Percentiles rank a stretch among this genome's conserved stretches.
phyloP scores from a whole-genome alignment of 768 basidiomycete species.

The Mycena crocata region DNA sequence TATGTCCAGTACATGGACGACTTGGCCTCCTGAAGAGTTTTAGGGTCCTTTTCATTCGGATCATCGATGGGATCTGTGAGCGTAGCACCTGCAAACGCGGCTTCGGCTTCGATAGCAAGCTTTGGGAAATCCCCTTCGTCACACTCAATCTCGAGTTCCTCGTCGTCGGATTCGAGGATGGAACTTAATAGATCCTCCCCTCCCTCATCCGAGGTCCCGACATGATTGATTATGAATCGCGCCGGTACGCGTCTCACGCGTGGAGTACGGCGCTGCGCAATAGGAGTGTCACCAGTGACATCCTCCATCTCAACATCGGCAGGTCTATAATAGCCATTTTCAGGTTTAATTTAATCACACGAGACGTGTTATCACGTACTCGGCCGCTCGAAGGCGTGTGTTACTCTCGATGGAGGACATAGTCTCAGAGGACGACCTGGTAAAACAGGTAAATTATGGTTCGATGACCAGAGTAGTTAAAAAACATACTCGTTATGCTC shows the following conservation, averaged over 20 bases:
- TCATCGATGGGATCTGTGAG: constrained; percentile 5
- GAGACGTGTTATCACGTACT: too few species aligned
- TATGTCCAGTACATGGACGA: constrained; percentile 4
- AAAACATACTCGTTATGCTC: too few species aligned
- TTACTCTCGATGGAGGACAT: too few species aligned
- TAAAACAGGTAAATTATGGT: too few species aligned
- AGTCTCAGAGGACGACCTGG: too few species aligned
- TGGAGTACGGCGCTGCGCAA: not conserved
- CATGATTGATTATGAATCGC: not conserved
- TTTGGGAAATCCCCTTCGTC: not conserved
- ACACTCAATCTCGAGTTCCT: constrained; percentile 4
- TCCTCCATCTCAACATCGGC: too few species aligned
- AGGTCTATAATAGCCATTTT: too few species aligned
- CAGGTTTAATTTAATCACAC: too few species aligned
- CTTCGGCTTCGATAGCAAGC: not conserved
- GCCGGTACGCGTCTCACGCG: not conserved
- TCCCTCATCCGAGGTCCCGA: not conserved
- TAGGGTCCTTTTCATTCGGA: not conserved
- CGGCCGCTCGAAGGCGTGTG: too few species aligned
- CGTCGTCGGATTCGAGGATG: constrained; percentile 10
- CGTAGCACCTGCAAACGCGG: not conserved
- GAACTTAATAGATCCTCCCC: not conserved
- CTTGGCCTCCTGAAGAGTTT: constrained; percentile 1
- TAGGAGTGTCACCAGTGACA: too few species aligned
- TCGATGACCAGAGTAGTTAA: too few species aligned